These are phyloP conservation scores for Suillus variegatus DNA, from an alignment of 768 basidiomycete species.

Conservation along the genomic window DNA sequence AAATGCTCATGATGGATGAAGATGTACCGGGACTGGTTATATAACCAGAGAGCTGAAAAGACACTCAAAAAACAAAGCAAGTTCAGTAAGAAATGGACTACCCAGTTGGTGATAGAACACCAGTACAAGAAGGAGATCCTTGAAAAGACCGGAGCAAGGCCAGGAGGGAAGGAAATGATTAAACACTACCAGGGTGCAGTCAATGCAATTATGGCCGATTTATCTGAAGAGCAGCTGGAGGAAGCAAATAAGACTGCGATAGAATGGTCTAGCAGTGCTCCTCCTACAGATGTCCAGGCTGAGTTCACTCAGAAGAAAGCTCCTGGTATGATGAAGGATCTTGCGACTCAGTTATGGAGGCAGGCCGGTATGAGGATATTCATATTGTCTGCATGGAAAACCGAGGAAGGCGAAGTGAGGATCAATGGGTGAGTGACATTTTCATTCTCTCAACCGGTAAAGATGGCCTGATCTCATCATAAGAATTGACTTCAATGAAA, in stretches of 20 bases:
- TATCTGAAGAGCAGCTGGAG: too few species aligned
- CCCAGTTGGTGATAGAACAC: too few species aligned
- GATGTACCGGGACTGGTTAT: neutral
- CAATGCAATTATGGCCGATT: neutral
- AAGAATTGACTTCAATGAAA: neutral
- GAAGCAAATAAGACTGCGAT: too few species aligned
- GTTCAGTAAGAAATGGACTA: neutral
- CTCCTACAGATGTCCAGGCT: neutral
- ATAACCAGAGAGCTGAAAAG: neutral
- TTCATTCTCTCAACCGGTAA: neutral
- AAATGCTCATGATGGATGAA: neutral
- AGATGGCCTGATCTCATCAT: neutral
- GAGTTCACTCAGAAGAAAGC: neutral
- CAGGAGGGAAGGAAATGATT: neutral
- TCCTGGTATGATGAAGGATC: neutral
- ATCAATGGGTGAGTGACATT: neutral
- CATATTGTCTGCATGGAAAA: neutral
- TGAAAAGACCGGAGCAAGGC: too few species aligned
- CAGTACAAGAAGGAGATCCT: too few species aligned
- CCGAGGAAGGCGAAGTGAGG: neutral
- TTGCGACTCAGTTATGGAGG: neutral
- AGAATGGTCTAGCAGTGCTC: neutral
- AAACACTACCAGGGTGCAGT: neutral
- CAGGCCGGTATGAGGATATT: slow-evolving; percentile 4
- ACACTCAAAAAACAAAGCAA: neutral